These are phyloP conservation scores for Phenoliferia sp. DNA, from an alignment of 1,284 basidiomycete species.

Conservation along the genomic window DNA sequence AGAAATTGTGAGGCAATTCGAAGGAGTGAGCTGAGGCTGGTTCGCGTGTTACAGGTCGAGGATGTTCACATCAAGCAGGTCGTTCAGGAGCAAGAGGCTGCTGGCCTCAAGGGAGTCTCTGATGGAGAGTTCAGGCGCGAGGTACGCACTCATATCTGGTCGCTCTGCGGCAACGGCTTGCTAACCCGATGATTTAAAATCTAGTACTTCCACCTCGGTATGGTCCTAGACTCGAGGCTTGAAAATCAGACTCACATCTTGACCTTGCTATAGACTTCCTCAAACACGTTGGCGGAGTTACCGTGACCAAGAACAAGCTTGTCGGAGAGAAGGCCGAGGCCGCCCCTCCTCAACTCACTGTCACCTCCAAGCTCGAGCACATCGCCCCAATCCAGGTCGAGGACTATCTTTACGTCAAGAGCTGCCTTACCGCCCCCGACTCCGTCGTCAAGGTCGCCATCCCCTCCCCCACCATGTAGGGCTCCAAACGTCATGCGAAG, in stretches of 20 bases:
- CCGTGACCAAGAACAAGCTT: constrained; percentile 37
- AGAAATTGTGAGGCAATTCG: background rate
- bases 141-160: no score
- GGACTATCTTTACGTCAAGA: constrained; percentile 37
- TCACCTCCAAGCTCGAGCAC: constrained; percentile 33
- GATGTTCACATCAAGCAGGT: constrained; percentile 52
- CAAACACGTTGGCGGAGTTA: constrained; percentile 34
- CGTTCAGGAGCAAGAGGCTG: constrained; percentile 51
- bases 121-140: constrained; percentile 53
- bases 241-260: background rate
- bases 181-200: background rate
- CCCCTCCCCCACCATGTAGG: constrained; percentile 36
- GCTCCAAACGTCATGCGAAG: background rate
- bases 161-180: background rate
- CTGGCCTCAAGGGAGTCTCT: constrained; percentile 55
- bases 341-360: constrained; percentile 29
- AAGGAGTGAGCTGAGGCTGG: background rate
- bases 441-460: constrained; percentile 38
- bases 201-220: constrained; percentile 33
- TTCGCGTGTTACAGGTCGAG: constrained; percentile 42
- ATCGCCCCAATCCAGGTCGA: constrained; percentile 36
- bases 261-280: constrained; percentile 24
- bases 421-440: constrained; percentile 25
- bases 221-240: background rate
- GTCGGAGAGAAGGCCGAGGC: constrained; percentile 28